A percentile compares a stretch with the other conserved stretches of the same genome.
These are phyloP conservation scores for Calonectria pauciramosa DNA, from an alignment of 2,329 filamentous ascomycete genomes.

Conservation along the genomic window DNA sequence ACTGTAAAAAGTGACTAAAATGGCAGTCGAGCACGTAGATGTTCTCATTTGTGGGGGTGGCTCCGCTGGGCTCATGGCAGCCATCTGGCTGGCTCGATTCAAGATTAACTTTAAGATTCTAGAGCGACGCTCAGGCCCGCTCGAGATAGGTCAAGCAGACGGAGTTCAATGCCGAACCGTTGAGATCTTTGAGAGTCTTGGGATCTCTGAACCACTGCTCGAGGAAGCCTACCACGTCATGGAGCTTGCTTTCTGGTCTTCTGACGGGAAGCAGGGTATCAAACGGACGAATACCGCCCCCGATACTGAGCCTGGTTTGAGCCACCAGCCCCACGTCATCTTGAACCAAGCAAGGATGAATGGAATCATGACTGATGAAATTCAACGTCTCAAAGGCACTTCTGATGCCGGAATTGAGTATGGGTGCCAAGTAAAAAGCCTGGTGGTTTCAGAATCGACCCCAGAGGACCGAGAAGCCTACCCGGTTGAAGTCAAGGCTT, in stretches of 20 bases:
- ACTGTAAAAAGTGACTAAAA: neutral
- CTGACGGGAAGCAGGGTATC: constrained; percentile 8
- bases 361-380: constrained; percentile 29
- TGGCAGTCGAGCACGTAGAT: constrained; percentile 10
- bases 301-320: constrained; percentile 24
- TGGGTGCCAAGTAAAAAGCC: constrained; percentile 33
- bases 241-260: constrained; percentile 69
- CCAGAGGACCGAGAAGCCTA: constrained; percentile 8
- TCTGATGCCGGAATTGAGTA: constrained; percentile 25
- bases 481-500: constrained; percentile 28
- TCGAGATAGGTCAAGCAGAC: constrained; percentile 33
- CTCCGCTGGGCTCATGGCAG: constrained; percentile 33
- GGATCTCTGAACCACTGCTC: constrained; percentile 66
- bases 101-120: constrained; percentile 32
- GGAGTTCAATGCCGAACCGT: constrained; percentile 51
- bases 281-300: constrained; percentile 20
- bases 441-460: constrained; percentile 2
- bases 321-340: constrained; percentile 35
- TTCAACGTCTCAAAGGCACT: constrained; percentile 10
- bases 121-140: constrained; percentile 28
- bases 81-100: constrained; percentile 34
- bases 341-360: constrained; percentile 36
- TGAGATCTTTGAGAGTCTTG: constrained; percentile 73
- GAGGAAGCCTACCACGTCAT: constrained; percentile 70
- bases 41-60: constrained; percentile 35